Percentiles rank a stretch among this genome's conserved stretches.
These are phyloP conservation scores for Artomyces pyxidatus DNA, from an alignment of 768 basidiomycete species.

Conservation along the genomic window DNA sequence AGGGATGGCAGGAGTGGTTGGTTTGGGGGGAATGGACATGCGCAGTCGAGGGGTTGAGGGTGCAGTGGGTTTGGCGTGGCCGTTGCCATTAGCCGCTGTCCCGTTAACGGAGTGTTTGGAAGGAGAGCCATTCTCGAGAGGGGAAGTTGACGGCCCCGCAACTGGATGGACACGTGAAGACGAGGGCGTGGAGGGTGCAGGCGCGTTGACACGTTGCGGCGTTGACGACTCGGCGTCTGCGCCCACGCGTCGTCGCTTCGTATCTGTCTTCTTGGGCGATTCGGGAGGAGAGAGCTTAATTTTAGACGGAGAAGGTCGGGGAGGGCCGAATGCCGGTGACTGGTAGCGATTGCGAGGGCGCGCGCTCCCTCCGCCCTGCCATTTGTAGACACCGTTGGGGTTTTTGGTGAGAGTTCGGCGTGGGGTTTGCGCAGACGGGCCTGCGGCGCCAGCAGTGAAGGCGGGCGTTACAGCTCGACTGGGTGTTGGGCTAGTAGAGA, in stretches of 20 bases:
- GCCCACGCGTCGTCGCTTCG: slow-evolving; percentile 55
- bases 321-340: slow-evolving; percentile 60
- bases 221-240: slow-evolving; percentile 32
- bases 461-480: slow-evolving; percentile 30
- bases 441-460: slow-evolving; percentile 17
- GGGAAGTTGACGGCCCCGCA: slow-evolving; percentile 4
- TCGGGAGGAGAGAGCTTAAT: slow-evolving; percentile 36
- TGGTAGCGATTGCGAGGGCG: slow-evolving; percentile 60
- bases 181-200: slow-evolving; percentile 6
- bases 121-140: slow-evolving; percentile 7
- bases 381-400: slow-evolving; percentile 66
- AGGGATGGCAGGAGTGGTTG: slow-evolving; percentile 55
- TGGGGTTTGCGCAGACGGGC: slow-evolving; percentile 27
- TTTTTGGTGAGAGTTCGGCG: slow-evolving; percentile 55
- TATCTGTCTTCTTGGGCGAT: slow-evolving; percentile 34
- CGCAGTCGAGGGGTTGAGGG: slow-evolving; percentile 18
- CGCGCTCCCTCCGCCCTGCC: slow-evolving; percentile 73
- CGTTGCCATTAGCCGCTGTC: slow-evolving; percentile 12
- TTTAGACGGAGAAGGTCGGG: slow-evolving; percentile 37
- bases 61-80: slow-evolving; percentile 5
- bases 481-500: slow-evolving; percentile 41
- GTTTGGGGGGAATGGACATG: slow-evolving; percentile 30
- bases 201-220: slow-evolving; percentile 24
- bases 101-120: slow-evolving; percentile 6
- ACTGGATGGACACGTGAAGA: slow-evolving; percentile 5